phyloP scores from a whole-genome alignment of 352 stramenopile species.

The Pythium myriotylum region DNA sequence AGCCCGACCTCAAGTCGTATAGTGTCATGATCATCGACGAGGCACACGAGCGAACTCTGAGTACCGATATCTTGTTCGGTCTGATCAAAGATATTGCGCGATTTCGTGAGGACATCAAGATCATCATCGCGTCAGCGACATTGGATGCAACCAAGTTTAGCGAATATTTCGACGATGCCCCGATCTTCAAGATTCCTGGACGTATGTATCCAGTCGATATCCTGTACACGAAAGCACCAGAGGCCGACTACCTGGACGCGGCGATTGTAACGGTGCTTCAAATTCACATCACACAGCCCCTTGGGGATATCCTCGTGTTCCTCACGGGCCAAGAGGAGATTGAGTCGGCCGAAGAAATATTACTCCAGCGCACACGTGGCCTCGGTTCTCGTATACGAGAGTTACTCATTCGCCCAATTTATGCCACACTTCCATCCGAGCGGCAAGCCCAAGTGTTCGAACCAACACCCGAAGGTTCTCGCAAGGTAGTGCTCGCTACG shows the following conservation, averaged over 20 bases:
- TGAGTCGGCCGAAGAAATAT: constrained; percentile 96
- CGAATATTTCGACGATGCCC: constrained; percentile 98
- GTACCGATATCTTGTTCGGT: constrained; percentile 99
- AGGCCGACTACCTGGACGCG: constrained; percentile 99
- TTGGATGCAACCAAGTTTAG: constrained; percentile 99
- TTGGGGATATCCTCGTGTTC: constrained; percentile 99
- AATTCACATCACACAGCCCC: constrained; percentile 98
- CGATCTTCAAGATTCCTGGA: constrained; percentile 99
- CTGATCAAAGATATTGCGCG: constrained; percentile 98
- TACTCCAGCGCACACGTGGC: constrained; percentile 91
- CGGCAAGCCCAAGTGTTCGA: constrained; percentile 99
- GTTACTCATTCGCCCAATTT: constrained; percentile 99
- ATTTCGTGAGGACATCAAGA: constrained; percentile 97
- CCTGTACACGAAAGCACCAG: constrained; percentile 97
- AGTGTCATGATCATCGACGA: constrained; percentile 99
- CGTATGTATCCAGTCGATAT: constrained; percentile 96
- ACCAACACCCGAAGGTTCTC: constrained; percentile 92
- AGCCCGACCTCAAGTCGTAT: constrained; percentile 97
- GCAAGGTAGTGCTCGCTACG: constrained; percentile 99
- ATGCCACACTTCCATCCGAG: constrained; percentile 97
- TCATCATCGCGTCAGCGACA: constrained; percentile 97
- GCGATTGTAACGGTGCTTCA: constrained; percentile 98
- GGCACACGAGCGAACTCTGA: constrained; percentile 98
- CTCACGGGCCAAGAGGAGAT: constrained; percentile 99
- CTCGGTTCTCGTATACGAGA: constrained; percentile 97